Percentiles rank a stretch among this genome's conserved stretches.
Conservation (phyloP, 805 yeast genomes). For the Ogataea pilisensis region DNA sequence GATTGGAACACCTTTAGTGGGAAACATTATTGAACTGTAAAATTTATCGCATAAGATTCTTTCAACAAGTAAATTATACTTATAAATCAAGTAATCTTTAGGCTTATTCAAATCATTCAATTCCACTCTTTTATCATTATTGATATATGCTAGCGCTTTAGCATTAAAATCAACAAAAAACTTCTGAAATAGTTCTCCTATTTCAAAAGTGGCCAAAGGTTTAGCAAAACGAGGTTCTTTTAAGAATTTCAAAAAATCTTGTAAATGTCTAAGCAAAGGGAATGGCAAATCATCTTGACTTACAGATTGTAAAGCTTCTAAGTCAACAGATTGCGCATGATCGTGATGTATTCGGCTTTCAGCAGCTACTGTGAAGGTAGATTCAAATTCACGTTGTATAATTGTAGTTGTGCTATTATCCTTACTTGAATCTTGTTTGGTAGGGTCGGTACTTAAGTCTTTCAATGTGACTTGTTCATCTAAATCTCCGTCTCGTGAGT, state of each 20-base stretch:
- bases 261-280: constrained; percentile 21
- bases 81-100: constrained; percentile 14
- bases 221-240: constrained; percentile 34
- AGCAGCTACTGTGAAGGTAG: neutral
- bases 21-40: constrained; percentile 31
- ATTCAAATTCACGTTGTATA: neutral
- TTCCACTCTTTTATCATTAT: constrained; percentile 19
- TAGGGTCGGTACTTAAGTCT: neutral
- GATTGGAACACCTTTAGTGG: constrained; percentile 25
- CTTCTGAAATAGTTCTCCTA: constrained; percentile 32
- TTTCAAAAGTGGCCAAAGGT: constrained; percentile 33
- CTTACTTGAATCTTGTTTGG: neutral
- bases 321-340: constrained; percentile 1
- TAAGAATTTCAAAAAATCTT: constrained; percentile 27
- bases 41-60: constrained; percentile 31
- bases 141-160: constrained; percentile 16
- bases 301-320: constrained; percentile 15
- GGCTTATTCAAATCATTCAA: constrained; percentile 20
- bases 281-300: constrained; percentile 26
- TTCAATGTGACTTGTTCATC: constrained; percentile 1
- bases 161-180: constrained; percentile 28
- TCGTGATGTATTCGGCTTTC: neutral
- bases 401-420: neutral
- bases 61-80: constrained; percentile 29
- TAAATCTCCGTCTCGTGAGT: constrained; percentile 1